These are phyloP conservation scores for Macroventuria anomochaeta DNA, from an alignment of 2,329 filamentous ascomycete species.

Conservation along the genomic window DNA sequence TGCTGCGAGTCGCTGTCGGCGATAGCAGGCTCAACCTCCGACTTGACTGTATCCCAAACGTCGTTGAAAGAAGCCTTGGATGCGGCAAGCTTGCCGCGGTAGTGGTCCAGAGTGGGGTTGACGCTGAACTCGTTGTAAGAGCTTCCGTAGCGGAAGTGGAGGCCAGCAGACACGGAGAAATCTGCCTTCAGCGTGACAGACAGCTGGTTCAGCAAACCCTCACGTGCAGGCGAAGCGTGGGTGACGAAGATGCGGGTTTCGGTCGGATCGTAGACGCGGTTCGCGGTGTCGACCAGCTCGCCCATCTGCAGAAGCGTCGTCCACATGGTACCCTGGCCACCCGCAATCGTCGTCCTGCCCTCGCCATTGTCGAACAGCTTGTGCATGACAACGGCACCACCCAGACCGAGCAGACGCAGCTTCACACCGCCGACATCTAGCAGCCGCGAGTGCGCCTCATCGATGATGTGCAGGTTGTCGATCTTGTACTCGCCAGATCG, in stretches of 20 bases:
- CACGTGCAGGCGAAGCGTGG: conserved; percentile 93
- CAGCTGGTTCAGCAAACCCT: conserved; percentile 95
- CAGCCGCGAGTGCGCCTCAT: conserved; percentile 94
- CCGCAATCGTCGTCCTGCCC: conserved; percentile 95
- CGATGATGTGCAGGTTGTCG: conserved; percentile 95
- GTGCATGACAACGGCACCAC: conserved; percentile 98
- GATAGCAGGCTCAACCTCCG: conserved; percentile 93
- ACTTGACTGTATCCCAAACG: conserved; percentile 98
- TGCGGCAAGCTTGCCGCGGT: conserved; percentile 95
- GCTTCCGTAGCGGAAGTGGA: conserved; percentile 98
- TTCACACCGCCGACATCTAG: conserved; percentile 95
- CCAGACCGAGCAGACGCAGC: conserved; percentile 88
- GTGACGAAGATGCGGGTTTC: conserved; percentile 97
- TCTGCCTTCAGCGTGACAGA: conserved; percentile 97
- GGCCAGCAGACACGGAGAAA: conserved; percentile 95
- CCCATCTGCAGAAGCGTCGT: conserved; percentile 98
- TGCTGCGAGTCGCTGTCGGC: conserved; percentile 93
- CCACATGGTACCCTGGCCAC: conserved; percentile 99
- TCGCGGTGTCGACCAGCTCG: conserved; percentile 95
- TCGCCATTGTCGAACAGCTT: conserved; percentile 99
- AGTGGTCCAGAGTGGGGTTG: conserved; percentile 96
- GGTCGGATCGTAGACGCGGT: conserved; percentile 96
- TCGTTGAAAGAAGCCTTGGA: conserved; percentile 99
- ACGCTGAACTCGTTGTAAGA: conserved; percentile 99
- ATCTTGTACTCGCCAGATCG: conserved; percentile 98